Evolutionary conservation across 1,139 yeast genomes (phyloP).

Genomic region (Taphrina confusa): DNA sequence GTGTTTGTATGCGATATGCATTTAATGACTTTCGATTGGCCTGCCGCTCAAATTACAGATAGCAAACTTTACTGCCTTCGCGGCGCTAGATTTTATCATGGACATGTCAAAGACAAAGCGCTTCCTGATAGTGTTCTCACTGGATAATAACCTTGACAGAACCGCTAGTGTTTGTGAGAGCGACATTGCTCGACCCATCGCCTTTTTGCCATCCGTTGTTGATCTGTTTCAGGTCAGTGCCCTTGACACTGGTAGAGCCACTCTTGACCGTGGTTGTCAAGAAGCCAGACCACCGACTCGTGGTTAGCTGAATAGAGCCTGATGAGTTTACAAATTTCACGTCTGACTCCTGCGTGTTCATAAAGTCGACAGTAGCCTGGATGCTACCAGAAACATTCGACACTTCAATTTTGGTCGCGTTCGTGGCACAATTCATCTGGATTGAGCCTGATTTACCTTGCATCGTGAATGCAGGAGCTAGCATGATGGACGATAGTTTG

Average conservation of each 20-base stretch:
- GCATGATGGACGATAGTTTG: neutral
- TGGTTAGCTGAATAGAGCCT: constrained; percentile 10
- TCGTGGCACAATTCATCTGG: neutral
- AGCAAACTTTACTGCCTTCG: too few relatives aligned
- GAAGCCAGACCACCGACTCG: constrained; percentile 19
- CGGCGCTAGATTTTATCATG: too few relatives aligned
- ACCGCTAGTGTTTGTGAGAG: neutral
- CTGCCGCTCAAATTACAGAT: too few relatives aligned
- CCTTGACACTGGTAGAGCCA: constrained; percentile 14
- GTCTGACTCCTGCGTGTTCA: neutral
- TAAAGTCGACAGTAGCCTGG: constrained; percentile 1
- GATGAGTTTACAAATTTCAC: neutral
- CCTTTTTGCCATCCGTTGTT: constrained; percentile 11
- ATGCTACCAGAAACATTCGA: constrained; percentile 6
- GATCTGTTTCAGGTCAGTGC: neutral
- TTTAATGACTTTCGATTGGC: too few relatives aligned
- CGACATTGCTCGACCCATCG: neutral
- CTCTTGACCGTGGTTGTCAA: constrained; percentile 4
- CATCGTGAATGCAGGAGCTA: neutral
- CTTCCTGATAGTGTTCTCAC: too few relatives aligned
- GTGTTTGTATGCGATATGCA: too few relatives aligned
- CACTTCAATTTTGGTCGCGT: neutral
- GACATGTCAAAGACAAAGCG: too few relatives aligned
- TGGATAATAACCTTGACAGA: constrained; percentile 3
- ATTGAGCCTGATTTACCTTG: neutral